Percentiles rank a stretch among this genome's conserved stretches.
These are phyloP conservation scores for Shiraia sp. DNA, from an alignment of 2,329 filamentous ascomycete species.

Conservation along the genomic window DNA sequence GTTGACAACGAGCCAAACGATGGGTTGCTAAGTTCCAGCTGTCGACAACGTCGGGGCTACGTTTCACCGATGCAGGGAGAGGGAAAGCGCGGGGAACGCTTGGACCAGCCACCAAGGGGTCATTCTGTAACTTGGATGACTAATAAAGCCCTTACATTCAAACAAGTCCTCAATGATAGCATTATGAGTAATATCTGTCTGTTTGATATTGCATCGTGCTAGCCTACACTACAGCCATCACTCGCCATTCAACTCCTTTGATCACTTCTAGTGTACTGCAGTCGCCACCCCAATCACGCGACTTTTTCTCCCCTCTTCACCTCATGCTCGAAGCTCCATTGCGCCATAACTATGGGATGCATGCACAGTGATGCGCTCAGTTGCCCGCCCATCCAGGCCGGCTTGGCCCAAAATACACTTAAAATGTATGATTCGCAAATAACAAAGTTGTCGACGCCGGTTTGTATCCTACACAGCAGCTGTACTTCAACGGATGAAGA, in stretches of 20 bases:
- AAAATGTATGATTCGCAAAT: slow-evolving; percentile 7
- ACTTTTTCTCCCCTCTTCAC: slow-evolving; percentile 7
- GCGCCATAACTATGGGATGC: slow-evolving; percentile 9
- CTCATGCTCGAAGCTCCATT: slow-evolving; percentile 8
- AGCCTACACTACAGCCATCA: slow-evolving; percentile 1
- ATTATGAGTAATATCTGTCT: neutral
- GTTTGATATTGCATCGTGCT: slow-evolving; percentile 4
- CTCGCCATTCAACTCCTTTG: neutral
- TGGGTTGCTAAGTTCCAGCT: slow-evolving; percentile 28
- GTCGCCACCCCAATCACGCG: slow-evolving; percentile 1
- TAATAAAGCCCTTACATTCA: no score
- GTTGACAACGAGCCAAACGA: slow-evolving; percentile 4
- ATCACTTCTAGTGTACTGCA: neutral
- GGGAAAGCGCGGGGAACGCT: slow-evolving; percentile 16
- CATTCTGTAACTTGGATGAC: neutral
- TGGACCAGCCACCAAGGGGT: slow-evolving; percentile 17
- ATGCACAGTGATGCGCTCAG: slow-evolving; percentile 1
- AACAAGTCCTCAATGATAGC: neutral
- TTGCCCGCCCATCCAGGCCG: slow-evolving; percentile 9
- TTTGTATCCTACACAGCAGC: slow-evolving; percentile 28
- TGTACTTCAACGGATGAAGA: slow-evolving; percentile 59
- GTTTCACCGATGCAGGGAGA: slow-evolving; percentile 25
- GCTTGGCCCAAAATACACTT: slow-evolving; percentile 7
- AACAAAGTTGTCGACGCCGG: slow-evolving; percentile 4
- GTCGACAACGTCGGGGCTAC: slow-evolving; percentile 34